Evolutionary conservation across 306 rosid species (phyloP).

Genomic region (Benincasa hispida): DNA sequence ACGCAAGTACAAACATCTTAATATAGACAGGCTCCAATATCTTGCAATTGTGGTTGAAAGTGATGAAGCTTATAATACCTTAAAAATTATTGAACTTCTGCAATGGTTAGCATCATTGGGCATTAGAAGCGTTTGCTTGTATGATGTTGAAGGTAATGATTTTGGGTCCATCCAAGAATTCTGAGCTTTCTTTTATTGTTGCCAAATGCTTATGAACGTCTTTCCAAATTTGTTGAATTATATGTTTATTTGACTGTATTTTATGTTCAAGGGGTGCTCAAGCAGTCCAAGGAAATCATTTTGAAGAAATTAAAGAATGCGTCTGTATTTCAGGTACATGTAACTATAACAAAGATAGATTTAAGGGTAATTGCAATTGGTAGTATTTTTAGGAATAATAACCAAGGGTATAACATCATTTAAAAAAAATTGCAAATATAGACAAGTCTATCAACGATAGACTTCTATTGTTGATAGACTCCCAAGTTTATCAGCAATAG

Average conservation of each 20-base stretch:
- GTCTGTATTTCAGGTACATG: conserved; percentile 34
- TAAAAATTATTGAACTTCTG: conserved; percentile 49
- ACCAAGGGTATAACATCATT: too few species aligned
- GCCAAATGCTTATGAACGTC: background rate
- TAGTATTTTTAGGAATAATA: too few species aligned
- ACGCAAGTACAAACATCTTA: conserved; percentile 36
- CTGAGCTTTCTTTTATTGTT: conserved; percentile 9
- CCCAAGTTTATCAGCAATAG: too few species aligned
- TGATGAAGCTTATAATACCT: conserved; percentile 57
- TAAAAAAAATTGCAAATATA: too few species aligned
- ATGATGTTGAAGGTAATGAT: conserved; percentile 64
- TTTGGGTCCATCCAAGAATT: conserved; percentile 3
- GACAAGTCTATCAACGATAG: too few species aligned
- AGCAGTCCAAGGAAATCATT: conserved; percentile 48
- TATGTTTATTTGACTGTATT: conserved; percentile 1
- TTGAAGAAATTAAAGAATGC: conserved; percentile 35
- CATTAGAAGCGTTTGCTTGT: conserved; percentile 60
- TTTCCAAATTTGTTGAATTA: background rate
- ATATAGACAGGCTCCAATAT: conserved; percentile 26
- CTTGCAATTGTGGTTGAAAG: conserved; percentile 80
- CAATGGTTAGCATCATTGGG: conserved; percentile 59
- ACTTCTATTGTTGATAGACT: too few species aligned
- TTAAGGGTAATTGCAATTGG: too few species aligned
- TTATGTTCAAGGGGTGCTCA: conserved; percentile 51
- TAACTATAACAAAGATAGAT: background rate